Percentiles rank a stretch among this genome's conserved stretches.
These are phyloP conservation scores for Erysimum cheiranthoides DNA, from an alignment of 345 rosid species.

Conservation along the genomic window DNA sequence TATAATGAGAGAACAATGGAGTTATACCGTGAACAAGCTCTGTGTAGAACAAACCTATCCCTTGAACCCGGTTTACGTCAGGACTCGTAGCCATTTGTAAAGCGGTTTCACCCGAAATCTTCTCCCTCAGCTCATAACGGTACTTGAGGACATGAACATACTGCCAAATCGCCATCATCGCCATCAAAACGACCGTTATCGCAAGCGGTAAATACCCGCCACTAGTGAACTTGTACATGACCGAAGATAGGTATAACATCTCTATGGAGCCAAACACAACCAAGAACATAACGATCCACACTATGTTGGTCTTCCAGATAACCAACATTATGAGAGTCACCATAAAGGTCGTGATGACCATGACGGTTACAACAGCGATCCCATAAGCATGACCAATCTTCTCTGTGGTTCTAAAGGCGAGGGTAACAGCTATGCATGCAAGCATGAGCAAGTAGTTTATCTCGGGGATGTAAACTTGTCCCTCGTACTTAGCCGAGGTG, in stretches of 20 bases:
- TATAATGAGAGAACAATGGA: constrained; percentile 69
- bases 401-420: constrained; percentile 56
- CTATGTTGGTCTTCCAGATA: constrained; percentile 65
- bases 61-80: constrained; percentile 57
- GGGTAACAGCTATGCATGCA: constrained; percentile 63
- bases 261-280: constrained; percentile 51
- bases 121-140: constrained; percentile 62
- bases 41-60: constrained; percentile 71
- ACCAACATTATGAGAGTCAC: constrained; percentile 69
- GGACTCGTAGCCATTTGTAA: constrained; percentile 50
- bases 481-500: constrained; percentile 74
- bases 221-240: constrained; percentile 61
- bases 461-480: constrained; percentile 92
- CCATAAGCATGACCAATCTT: constrained; percentile 88
- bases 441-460: constrained; percentile 79
- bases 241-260: constrained; percentile 54
- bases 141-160: constrained; percentile 59
- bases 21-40: constrained; percentile 86
- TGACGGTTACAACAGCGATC: constrained; percentile 69
- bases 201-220: constrained; percentile 71
- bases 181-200: constrained; percentile 51
- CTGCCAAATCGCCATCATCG: constrained; percentile 70
- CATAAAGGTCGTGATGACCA: constrained; percentile 67
- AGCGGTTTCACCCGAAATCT: constrained; percentile 57
- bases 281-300: constrained; percentile 52